Evolutionary conservation across 768 basidiomycete genomes (phyloP).

Genomic region (Tricholoma terreum): DNA sequence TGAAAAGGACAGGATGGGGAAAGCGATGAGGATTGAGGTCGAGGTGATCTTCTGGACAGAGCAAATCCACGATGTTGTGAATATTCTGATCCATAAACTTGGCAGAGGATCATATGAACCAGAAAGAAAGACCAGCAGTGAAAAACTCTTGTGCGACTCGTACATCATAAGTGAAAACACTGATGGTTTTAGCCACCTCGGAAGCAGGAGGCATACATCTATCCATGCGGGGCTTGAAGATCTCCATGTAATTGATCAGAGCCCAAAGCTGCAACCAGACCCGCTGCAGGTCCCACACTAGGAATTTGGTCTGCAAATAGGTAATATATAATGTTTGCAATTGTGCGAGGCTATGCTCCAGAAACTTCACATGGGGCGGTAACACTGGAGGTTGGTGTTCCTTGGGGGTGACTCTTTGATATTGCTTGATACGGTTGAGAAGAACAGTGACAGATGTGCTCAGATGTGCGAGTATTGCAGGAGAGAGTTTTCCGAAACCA

Average conservation of each 20-base stretch:
- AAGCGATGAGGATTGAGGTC: neutral
- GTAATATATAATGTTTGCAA: neutral
- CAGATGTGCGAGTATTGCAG: neutral
- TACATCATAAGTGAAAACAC: neutral
- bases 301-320: neutral
- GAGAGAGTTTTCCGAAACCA: neutral
- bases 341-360: neutral
- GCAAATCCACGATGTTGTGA: neutral
- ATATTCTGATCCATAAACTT: neutral
- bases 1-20: no score
- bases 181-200: neutral
- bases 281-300: neutral
- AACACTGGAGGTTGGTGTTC: neutral
- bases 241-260: neutral
- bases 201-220: neutral
- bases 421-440: neutral
- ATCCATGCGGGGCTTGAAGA: slow-evolving; percentile 1
- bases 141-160: neutral
- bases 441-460: neutral
- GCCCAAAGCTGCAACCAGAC: neutral
- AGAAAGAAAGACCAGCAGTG: neutral
- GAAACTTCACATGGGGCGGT: neutral
- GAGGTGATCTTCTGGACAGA: neutral
- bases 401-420: neutral
- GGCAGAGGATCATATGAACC: neutral